A percentile compares a stretch with the other conserved stretches of the same genome.
phyloP scores from a whole-genome alignment of 2,329 filamentous ascomycete genomes.

The Talaromyces marneffei region DNA sequence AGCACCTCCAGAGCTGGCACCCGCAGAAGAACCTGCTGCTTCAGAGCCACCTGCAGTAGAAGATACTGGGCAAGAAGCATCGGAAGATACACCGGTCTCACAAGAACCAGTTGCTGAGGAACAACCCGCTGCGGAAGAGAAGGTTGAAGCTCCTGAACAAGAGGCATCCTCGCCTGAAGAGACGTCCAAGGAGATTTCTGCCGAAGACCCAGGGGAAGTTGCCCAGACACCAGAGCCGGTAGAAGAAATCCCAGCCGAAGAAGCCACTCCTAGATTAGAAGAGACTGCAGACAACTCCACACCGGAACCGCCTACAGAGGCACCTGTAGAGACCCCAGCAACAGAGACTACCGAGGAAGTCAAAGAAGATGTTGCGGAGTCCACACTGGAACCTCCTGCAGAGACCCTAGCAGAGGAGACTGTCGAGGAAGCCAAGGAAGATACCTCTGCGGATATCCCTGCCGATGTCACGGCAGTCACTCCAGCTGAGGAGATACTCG shows the following conservation, averaged over 20 bases:
- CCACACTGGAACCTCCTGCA: not conserved
- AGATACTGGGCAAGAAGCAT: slow-evolving; percentile 15
- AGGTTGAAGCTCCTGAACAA: slow-evolving; percentile 16
- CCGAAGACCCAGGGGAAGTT: slow-evolving; percentile 10
- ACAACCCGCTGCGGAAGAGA: slow-evolving; percentile 17
- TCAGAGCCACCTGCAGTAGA: slow-evolving; percentile 18
- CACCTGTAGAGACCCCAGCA: not conserved
- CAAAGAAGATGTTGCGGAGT: slow-evolving; percentile 2
- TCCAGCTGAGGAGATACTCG: slow-evolving; percentile 2
- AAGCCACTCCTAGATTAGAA: not conserved
- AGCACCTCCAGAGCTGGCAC: slow-evolving; percentile 15
- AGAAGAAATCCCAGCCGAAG: slow-evolving; percentile 2
- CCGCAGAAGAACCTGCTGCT: slow-evolving; percentile 1
- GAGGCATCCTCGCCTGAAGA: slow-evolving; percentile 15
- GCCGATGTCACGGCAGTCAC: not conserved
- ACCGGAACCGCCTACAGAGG: not conserved
- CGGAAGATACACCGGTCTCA: slow-evolving; percentile 12
- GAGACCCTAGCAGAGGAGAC: not conserved
- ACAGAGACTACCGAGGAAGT: not conserved
- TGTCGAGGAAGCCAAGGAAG: not conserved
- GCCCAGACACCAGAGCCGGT: not conserved
- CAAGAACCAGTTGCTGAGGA: slow-evolving; percentile 16
- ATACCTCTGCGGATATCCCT: not conserved
- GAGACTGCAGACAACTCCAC: not conserved
- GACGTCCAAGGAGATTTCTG: slow-evolving; percentile 14